phyloP scores from a whole-genome alignment of 208 protist species.

The Tetramitus jugosus region DNA sequence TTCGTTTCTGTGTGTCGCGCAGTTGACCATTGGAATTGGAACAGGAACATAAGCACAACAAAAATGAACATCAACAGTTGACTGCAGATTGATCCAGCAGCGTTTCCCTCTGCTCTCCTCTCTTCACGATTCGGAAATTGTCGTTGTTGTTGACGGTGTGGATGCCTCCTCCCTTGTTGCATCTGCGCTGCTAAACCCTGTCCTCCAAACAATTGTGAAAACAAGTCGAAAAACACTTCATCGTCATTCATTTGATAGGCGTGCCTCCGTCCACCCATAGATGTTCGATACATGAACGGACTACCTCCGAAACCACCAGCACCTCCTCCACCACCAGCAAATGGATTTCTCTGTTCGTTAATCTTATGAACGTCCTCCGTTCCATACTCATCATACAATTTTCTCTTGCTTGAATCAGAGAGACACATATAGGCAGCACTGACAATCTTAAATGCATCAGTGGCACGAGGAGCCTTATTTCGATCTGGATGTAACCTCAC shows the following conservation, averaged over 20 bases:
- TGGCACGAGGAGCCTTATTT: conserved; percentile 59
- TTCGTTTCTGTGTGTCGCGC: too few relatives aligned
- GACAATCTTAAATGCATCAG: conserved; percentile 75
- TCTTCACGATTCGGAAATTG: too few relatives aligned
- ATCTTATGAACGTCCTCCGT: conserved; percentile 43
- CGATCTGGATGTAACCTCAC: conserved; percentile 78
- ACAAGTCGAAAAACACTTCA: conserved; percentile 3
- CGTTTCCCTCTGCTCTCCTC: too few relatives aligned
- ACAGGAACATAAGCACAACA: too few relatives aligned
- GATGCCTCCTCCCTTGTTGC: too few relatives aligned
- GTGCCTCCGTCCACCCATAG: background rate
- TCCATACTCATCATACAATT: conserved; percentile 64
- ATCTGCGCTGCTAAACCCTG: too few relatives aligned
- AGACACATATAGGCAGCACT: conserved; percentile 59
- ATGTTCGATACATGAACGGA: background rate
- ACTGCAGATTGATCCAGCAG: too few relatives aligned
- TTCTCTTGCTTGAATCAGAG: conserved; percentile 59
- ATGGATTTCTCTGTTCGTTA: background rate
- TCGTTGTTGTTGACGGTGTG: too few relatives aligned
- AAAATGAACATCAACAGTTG: too few relatives aligned
- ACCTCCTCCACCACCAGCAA: background rate
- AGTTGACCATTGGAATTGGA: too few relatives aligned
- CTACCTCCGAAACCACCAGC: background rate
- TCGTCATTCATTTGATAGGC: background rate
- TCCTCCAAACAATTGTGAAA: conserved; percentile 26